Base-by-base conservation (phyloP, 2,329 filamentous ascomycete genomes). In the Sordariomycetes sp. region DNA sequence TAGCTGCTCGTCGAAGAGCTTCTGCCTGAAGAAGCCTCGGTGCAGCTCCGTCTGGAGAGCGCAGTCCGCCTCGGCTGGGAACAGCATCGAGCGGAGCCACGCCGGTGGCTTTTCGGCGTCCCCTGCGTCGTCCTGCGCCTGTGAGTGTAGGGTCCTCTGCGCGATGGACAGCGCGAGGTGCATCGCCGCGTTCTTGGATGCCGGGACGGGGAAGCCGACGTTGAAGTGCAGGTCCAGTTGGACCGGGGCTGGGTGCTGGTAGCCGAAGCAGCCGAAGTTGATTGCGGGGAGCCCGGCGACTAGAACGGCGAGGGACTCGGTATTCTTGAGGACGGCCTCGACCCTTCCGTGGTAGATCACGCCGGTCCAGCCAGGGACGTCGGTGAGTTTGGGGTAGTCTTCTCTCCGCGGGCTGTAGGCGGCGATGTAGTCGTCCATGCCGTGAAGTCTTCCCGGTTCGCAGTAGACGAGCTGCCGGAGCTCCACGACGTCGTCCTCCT, bases 391-490 rank as follows among this genome's bases (percentile, higher is more conserved):
- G 40, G 22, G 14, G 46, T 50, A 22, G 10, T 32, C 25, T 2
- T 57, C 43, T 22, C 16, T 35, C 25, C 25, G 24, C 24, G 55
- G 40, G 24, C 14, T 50, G 7, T 20, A 11, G 6, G 18, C n/a
- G 25, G 40, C 55, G 14, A 51, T 20, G 43, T 22, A 57, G 1
- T 57, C 37, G 28, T 57, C n/a, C 20, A n/a, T 57, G 46, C 55
- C 37, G 25, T 48, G n/a, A 24, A 51, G 43, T 25, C 20, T 37
- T 22, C 55, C 55, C 5, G 24, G 20, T 1, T 18, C 25, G 12
- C 43, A 40, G n/a, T 57, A n/a, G 46, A 57, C 34, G 25, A 57
- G 55, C 48, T 57, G 55, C 18, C 55, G 55, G 14, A 57, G 34
- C 20, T 57, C 28, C 6, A 57, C 55, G 3, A 53, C 4, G 34